These are phyloP conservation scores for Argentina anserina DNA, from an alignment of 306 rosid species.

Conservation along the genomic window DNA sequence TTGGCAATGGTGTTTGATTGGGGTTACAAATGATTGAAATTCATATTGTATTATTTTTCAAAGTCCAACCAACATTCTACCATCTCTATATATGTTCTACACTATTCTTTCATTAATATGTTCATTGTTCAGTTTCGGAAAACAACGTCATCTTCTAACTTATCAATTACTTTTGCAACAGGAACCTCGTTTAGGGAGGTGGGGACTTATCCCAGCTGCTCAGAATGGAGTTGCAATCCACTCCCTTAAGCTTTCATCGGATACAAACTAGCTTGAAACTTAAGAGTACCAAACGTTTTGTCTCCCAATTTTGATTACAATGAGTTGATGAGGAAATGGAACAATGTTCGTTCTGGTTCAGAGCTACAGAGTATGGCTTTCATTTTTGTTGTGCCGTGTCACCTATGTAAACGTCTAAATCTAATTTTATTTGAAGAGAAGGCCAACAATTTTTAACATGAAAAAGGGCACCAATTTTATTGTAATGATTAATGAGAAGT, in stretches of 20 bases:
- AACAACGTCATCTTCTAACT: constrained; percentile 1
- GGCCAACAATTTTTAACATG: not conserved
- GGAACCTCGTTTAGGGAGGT: constrained; percentile 96
- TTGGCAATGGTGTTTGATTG: not conserved
- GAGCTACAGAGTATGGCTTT: not conserved
- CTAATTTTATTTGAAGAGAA: not conserved
- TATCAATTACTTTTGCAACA: constrained; percentile 26
- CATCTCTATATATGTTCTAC: not conserved
- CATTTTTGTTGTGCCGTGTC: not conserved
- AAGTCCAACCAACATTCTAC: not conserved
- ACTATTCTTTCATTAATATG: not conserved
- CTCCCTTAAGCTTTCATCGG: constrained; percentile 52
- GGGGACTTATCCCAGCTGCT: constrained; percentile 60
- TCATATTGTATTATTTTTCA: not conserved
- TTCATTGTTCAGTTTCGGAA: not conserved
- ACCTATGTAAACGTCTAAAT: constrained; percentile 6
- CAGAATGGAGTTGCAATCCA: constrained; percentile 75
- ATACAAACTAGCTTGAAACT: constrained; percentile 23
- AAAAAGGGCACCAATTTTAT: not conserved
- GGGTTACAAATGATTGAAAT: not conserved
- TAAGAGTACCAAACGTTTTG: constrained; percentile 7
- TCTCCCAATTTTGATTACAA: constrained; percentile 50
- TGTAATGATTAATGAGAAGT: not conserved
- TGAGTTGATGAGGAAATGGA: constrained; percentile 16
- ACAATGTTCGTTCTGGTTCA: constrained; percentile 5